Conservation (phyloP, 2,329 filamentous ascomycete genomes). For the Ambrosiella cleistominuta region DNA sequence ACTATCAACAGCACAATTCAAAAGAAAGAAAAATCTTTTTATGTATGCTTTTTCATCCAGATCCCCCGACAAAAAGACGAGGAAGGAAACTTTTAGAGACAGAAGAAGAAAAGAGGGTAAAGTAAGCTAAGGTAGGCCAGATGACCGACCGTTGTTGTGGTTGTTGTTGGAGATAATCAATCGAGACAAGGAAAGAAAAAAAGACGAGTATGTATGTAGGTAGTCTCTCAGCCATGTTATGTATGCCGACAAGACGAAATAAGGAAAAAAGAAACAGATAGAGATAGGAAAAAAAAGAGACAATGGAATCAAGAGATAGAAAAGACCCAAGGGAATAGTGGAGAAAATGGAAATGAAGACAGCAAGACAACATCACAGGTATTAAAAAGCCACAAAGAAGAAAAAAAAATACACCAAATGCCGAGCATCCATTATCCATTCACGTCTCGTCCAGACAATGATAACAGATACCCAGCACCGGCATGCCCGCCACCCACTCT, state of each 20-base stretch:
- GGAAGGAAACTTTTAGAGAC: not conserved
- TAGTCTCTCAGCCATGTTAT: constrained; percentile 14
- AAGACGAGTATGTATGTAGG: constrained; percentile 5
- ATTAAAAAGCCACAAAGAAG: constrained; percentile 28
- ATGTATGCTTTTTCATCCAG: constrained; percentile 1
- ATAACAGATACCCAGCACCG: not conserved
- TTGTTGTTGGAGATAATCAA: constrained; percentile 1
- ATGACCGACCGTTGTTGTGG: not conserved
- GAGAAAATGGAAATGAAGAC: not conserved
- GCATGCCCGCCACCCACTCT: not conserved
- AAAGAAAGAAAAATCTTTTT: not conserved
- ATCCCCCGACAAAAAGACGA: not conserved
- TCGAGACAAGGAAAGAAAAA: constrained; percentile 6
- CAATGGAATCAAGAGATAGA: constrained; percentile 14
- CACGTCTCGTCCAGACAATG: not conserved
- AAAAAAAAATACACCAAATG: not conserved
- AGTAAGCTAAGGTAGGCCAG: constrained; percentile 15
- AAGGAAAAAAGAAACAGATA: constrained; percentile 17
- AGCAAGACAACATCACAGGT: constrained; percentile 17
- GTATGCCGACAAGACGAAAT: constrained; percentile 15
- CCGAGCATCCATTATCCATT: not conserved
- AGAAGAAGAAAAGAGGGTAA: constrained; percentile 15
- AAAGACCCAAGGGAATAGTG: constrained; percentile 15
- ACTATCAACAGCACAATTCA: not conserved
- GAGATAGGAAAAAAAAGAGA: constrained; percentile 16